A percentile compares a stretch with the other conserved stretches of the same genome.
Evolutionary conservation across 192 early-diverging fungal genomes (phyloP).

Genomic region (Gigaspora rosea): DNA sequence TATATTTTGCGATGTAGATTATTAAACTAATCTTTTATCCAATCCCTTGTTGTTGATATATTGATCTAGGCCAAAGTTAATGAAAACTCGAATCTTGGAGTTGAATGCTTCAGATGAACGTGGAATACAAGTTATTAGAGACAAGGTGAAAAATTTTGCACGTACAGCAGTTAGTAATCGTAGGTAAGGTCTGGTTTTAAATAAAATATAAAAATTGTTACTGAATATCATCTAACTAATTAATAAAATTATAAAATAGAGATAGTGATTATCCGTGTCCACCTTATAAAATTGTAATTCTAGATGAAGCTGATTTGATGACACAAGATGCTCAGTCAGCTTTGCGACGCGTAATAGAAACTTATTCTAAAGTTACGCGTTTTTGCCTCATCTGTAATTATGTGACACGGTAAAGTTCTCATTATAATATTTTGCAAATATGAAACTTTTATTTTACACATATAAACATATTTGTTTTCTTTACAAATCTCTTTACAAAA

Average conservation of each 20-base stretch:
- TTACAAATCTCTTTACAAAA: background rate
- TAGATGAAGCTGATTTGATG: constrained; percentile 98
- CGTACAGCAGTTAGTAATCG: constrained; percentile 45
- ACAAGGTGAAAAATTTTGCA: constrained; percentile 95
- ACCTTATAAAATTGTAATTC: constrained; percentile 93
- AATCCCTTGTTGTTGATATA: background rate
- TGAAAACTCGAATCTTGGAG: constrained; percentile 82
- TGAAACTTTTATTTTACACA: constrained; percentile 22
- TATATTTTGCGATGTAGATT: background rate
- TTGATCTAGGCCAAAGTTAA: constrained; percentile 70
- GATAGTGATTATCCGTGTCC: constrained; percentile 43
- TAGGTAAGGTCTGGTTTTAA: constrained; percentile 4
- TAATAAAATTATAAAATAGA: too few species aligned
- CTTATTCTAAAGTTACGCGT: constrained; percentile 86
- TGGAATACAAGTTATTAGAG: constrained; percentile 90
- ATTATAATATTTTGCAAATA: too few species aligned
- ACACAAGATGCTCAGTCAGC: constrained; percentile 93
- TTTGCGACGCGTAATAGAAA: constrained; percentile 92
- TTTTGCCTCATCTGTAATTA: constrained; percentile 97
- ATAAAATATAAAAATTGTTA: too few species aligned
- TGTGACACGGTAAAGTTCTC: constrained; percentile 57
- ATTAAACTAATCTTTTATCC: background rate
- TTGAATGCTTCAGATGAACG: constrained; percentile 97
- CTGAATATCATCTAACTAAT: too few species aligned
- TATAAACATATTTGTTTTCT: constrained; percentile 37